A percentile compares a stretch with the other conserved stretches of the same genome.
Evolutionary conservation across 192 early-diverging fungal genomes (phyloP).

Genomic region (Physocladia obscura): DNA sequence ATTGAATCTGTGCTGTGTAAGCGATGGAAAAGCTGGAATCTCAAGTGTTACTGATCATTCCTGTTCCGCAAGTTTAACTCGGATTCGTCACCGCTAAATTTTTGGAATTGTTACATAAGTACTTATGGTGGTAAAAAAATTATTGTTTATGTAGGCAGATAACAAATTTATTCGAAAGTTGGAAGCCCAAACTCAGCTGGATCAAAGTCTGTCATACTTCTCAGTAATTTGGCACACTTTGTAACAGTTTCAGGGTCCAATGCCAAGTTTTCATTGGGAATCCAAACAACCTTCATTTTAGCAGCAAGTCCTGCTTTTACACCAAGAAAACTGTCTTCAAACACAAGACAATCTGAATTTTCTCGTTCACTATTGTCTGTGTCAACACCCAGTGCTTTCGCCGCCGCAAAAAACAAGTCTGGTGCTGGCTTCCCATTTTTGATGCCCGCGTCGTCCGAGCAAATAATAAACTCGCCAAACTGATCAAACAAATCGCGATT

Average conservation of each 20-base stretch:
- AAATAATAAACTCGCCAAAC: slow-evolving; percentile 75
- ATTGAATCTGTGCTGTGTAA: too few relatives aligned
- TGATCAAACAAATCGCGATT: slow-evolving; percentile 72
- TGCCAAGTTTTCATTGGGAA: slow-evolving; percentile 68
- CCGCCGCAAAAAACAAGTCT: slow-evolving; percentile 82
- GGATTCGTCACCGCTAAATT: not conserved
- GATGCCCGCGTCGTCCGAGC: slow-evolving; percentile 82
- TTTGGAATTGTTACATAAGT: not conserved
- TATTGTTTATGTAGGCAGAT: too few relatives aligned
- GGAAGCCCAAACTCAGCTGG: slow-evolving; percentile 46
- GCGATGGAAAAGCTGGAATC: not conserved
- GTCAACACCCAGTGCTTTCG: slow-evolving; percentile 50
- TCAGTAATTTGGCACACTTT: slow-evolving; percentile 18
- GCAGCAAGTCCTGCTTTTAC: slow-evolving; percentile 79
- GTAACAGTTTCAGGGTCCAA: not conserved
- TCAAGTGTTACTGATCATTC: not conserved
- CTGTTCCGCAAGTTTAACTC: slow-evolving; percentile 1
- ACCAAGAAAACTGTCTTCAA: slow-evolving; percentile 89
- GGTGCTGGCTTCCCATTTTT: slow-evolving; percentile 82
- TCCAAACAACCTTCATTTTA: slow-evolving; percentile 80
- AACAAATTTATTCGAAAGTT: too few relatives aligned
- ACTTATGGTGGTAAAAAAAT: too few relatives aligned
- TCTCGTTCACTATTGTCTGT: slow-evolving; percentile 25
- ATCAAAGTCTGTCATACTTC: slow-evolving; percentile 39
- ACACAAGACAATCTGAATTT: slow-evolving; percentile 63